A percentile compares a stretch with the other conserved stretches of the same genome.
Conservation (phyloP, 2,329 filamentous ascomycete genomes). For the Fusarium phyllophilum region DNA sequence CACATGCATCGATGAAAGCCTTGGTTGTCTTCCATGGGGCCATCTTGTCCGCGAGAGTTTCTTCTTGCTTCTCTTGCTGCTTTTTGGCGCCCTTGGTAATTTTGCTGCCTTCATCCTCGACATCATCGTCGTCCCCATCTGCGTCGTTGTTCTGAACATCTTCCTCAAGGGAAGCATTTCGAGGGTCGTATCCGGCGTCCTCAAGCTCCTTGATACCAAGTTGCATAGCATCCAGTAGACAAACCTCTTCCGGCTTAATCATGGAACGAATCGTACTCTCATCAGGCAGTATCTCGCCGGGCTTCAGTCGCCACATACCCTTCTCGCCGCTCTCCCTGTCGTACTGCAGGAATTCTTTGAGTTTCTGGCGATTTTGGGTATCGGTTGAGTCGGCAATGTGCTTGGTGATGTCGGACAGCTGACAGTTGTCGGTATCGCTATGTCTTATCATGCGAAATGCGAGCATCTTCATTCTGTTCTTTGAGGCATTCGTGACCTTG, state of each 20-base stretch:
- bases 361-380: constrained; percentile 94
- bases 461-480: constrained; percentile 96
- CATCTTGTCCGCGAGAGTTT: constrained; percentile 86
- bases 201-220: constrained; percentile 90
- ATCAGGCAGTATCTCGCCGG: constrained; percentile 80
- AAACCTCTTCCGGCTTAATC: constrained; percentile 96
- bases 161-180: constrained; percentile 69
- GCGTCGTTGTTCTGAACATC: constrained; percentile 71
- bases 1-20: constrained; percentile 92
- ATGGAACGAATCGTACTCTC: constrained; percentile 83
- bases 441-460: constrained; percentile 88
- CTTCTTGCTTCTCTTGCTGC: constrained; percentile 62
- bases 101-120: constrained; percentile 56
- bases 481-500: constrained; percentile 95
- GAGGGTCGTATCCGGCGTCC: constrained; percentile 85
- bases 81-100: constrained; percentile 55
- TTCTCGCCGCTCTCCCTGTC: constrained; percentile 79
- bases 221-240: constrained; percentile 95
- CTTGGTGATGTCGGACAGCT: constrained; percentile 85
- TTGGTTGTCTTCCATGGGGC: constrained; percentile 97
- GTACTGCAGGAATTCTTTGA: constrained; percentile 95
- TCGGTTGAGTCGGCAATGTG: constrained; percentile 95
- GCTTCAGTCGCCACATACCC: constrained; percentile 81
- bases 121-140: constrained; percentile 66
- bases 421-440: constrained; percentile 74